Percentiles rank a stretch among this genome's conserved stretches.
These are phyloP conservation scores for Colletotrichum coccodes DNA, from an alignment of 2,329 filamentous ascomycete species.

Conservation along the genomic window DNA sequence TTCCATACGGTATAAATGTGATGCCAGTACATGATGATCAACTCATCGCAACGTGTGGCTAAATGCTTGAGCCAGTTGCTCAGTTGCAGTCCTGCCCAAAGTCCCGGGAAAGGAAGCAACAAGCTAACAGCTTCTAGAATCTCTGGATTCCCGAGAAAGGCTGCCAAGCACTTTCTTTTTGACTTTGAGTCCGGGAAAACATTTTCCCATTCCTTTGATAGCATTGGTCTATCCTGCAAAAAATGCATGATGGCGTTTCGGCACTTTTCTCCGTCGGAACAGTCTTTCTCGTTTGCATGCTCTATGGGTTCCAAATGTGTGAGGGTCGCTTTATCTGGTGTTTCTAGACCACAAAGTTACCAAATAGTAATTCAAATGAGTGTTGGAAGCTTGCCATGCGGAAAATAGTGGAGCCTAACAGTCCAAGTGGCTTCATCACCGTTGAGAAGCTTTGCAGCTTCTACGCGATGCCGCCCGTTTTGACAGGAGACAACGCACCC, in stretches of 20 bases:
- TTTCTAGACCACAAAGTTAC: neutral
- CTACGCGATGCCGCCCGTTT: neutral
- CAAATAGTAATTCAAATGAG: neutral
- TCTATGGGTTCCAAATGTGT: neutral
- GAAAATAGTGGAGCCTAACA: neutral
- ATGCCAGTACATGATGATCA: slow-evolving; percentile 2
- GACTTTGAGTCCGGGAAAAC: neutral
- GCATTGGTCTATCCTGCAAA: neutral
- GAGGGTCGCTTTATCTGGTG: neutral
- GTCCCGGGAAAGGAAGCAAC: neutral
- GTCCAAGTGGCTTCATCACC: neutral
- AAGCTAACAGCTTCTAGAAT: neutral
- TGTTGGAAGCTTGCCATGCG: neutral
- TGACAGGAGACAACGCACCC: neutral
- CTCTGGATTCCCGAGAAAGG: neutral
- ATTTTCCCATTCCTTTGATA: neutral
- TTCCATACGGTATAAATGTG: neutral
- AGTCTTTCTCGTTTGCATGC: neutral
- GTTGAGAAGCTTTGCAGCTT: neutral
- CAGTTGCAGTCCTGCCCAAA: neutral
- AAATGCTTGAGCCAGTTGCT: neutral
- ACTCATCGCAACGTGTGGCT: neutral
- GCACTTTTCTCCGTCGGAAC: neutral
- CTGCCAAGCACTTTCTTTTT: neutral
- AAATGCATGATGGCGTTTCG: neutral